A percentile compares a stretch with the other conserved stretches of the same genome.
Conservation (phyloP, 2,329 filamentous ascomycete species). For the Penicillium sp. region DNA sequence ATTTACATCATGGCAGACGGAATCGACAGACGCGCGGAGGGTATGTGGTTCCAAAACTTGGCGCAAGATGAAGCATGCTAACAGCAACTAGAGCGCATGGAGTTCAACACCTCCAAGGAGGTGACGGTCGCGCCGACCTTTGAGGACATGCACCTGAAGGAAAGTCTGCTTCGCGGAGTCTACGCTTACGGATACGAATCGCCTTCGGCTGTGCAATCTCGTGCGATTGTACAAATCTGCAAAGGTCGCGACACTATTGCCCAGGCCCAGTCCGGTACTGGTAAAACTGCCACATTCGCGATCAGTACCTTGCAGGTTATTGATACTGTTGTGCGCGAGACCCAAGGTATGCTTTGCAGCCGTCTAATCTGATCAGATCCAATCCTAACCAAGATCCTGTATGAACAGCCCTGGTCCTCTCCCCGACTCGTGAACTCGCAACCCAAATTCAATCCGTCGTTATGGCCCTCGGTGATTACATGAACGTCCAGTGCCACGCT, state of each 20-base stretch:
- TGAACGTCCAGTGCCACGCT: conserved; percentile 98
- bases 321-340: conserved; percentile 87
- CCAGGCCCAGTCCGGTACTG: conserved; percentile 93
- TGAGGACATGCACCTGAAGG: conserved; percentile 95
- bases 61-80: conserved; percentile 19
- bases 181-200: conserved; percentile 99
- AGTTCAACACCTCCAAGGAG: conserved; percentile 97
- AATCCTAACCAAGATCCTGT: conserved; percentile 7
- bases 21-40: conserved; percentile 86
- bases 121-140: conserved; percentile 90
- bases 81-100: conserved; percentile 70
- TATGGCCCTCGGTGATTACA: conserved; percentile 97
- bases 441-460: conserved; percentile 99
- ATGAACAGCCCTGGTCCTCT: conserved; percentile 74
- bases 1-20: conserved; percentile 75
- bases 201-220: conserved; percentile 93
- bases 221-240: conserved; percentile 97
- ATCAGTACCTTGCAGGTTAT: conserved; percentile 96
- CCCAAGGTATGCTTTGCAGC: conserved; percentile 56
- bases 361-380: background rate
- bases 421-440: conserved; percentile 90
- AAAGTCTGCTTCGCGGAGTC: conserved; percentile 92
- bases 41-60: conserved; percentile 29
- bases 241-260: conserved; percentile 98
- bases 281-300: conserved; percentile 94